Conservation (phyloP, 75 land plant species). For the Selaginella tamariscina region DNA sequence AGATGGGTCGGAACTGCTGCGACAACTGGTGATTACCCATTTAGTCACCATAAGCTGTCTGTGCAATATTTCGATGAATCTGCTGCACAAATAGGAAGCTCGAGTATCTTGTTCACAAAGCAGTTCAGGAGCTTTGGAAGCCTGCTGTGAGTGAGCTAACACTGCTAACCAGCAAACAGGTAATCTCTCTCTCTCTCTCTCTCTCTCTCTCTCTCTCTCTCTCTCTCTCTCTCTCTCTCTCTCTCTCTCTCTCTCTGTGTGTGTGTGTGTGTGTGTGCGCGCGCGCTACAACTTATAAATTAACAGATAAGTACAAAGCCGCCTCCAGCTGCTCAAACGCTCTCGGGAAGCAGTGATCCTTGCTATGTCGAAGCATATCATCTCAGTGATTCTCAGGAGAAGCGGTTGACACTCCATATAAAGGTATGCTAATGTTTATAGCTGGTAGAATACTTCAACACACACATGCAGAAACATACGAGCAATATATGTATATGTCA, state of each 20-base stretch:
- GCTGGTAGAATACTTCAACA: no score
- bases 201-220: no score
- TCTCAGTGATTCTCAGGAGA: slow-evolving; percentile 72
- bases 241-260: no score
- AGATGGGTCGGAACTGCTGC: slow-evolving; percentile 81
- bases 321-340: slow-evolving; percentile 62
- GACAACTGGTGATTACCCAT: slow-evolving; percentile 93
- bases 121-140: slow-evolving; percentile 95
- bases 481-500: no score
- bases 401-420: slow-evolving; percentile 79
- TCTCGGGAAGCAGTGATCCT: slow-evolving; percentile 94
- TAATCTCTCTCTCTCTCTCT: no score
- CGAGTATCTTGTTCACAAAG: slow-evolving; percentile 86
- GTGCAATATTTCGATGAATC: slow-evolving; percentile 90
- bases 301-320: no score
- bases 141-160: slow-evolving; percentile 87
- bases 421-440: slow-evolving; percentile 83
- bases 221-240: no score
- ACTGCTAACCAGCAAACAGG: slow-evolving; percentile 53
- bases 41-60: slow-evolving; percentile 95
- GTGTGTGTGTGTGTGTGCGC: no score
- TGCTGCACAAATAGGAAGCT: slow-evolving; percentile 89
- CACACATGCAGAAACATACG: no score
- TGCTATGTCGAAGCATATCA: slow-evolving; percentile 94
- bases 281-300: no score